phyloP scores from a whole-genome alignment of 805 yeast species.

The Cyberlindnera meyerae region DNA sequence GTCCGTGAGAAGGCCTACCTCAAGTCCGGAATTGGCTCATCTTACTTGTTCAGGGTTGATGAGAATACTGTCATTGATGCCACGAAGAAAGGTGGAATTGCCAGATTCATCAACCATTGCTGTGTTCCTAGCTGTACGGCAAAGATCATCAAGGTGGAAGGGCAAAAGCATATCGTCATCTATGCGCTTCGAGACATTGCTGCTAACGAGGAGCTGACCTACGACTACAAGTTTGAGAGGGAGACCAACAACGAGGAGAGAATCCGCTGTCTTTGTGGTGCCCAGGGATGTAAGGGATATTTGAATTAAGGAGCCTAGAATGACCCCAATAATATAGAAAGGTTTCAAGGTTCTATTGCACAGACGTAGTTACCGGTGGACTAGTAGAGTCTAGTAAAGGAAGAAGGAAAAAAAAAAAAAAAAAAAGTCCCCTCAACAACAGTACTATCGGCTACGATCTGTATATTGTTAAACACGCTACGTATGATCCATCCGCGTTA shows the following conservation, averaged over 20 bases:
- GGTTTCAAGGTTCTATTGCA: not conserved
- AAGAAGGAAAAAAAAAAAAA: too few relatives aligned
- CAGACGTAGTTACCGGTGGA: too few relatives aligned
- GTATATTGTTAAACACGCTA: too few relatives aligned
- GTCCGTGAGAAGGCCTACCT: slow-evolving; percentile 81
- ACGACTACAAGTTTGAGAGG: slow-evolving; percentile 92
- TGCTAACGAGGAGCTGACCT: slow-evolving; percentile 88
- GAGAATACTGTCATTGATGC: slow-evolving; percentile 96
- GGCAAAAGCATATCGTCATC: slow-evolving; percentile 87
- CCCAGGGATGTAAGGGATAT: slow-evolving; percentile 89
- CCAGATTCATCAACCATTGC: slow-evolving; percentile 94
- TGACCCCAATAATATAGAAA: not conserved
- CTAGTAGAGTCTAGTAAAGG: too few relatives aligned
- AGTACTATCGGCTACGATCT: too few relatives aligned
- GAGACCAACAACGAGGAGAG: slow-evolving; percentile 86
- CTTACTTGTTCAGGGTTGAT: slow-evolving; percentile 87
- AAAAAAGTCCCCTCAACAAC: too few relatives aligned
- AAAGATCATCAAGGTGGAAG: slow-evolving; percentile 91
- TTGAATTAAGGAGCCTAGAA: slow-evolving; percentile 49
- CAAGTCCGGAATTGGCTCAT: slow-evolving; percentile 91
- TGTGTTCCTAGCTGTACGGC: slow-evolving; percentile 98
- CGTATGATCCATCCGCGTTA: too few relatives aligned
- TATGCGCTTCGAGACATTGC: slow-evolving; percentile 86
- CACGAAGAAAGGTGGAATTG: slow-evolving; percentile 94
- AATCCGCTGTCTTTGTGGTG: slow-evolving; percentile 91